Evolutionary conservation across 164 flowering plant genomes (phyloP), one percentile per base, ranked within the genome.

Genomic region (Stephania cephalantha): DNA sequence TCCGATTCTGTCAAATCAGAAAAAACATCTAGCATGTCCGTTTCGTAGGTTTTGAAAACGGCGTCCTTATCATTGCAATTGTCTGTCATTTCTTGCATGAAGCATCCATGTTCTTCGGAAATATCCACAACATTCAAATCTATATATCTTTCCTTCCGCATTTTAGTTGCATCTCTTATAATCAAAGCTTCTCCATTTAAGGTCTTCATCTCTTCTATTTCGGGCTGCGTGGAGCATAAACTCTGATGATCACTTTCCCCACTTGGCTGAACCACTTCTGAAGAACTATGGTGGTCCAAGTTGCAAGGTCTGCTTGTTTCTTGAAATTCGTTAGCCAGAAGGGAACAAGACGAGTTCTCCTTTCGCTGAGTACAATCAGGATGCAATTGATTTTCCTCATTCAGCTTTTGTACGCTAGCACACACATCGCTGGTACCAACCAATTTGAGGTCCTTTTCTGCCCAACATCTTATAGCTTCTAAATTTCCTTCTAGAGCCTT

Each of bases 401-500:
- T 83, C n/a, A 73, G 29, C 69, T 73, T 69, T 45, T 20, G 12
- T 52, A 18, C 69, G 73, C 67, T 48, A 64, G 25, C 71, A 20
- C 68, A 78, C 22, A 31, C 72, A 44, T 61, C 76, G 52, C 66
- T 76, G 29, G 61, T 48, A 13, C 55, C 70, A 76, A 63, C 78
- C 48, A 75, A 50, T 50, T 71, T 74, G 66, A 73, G 77, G 70
- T 81, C 82, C 53, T 75, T 69, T 4, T 82, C 78, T 22, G 77
- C 84, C 91, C 94, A 93, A 45, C 17, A 22, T 48, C 73, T 63
- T 10, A 85, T 0, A 63, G 95, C 86, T 76, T 78, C 85, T 42
- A 75, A 12, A 17, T 78, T 77, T 53, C 91, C 95, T 80, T 88
- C 95, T 78, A 91, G 81, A 78, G 93, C 93, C 80, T 89, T 77